Evolutionary conservation across 1,284 basidiomycete species (phyloP), one percentile per base, ranked within the genome.

Genomic region (Ceratobasidium sp.): DNA sequence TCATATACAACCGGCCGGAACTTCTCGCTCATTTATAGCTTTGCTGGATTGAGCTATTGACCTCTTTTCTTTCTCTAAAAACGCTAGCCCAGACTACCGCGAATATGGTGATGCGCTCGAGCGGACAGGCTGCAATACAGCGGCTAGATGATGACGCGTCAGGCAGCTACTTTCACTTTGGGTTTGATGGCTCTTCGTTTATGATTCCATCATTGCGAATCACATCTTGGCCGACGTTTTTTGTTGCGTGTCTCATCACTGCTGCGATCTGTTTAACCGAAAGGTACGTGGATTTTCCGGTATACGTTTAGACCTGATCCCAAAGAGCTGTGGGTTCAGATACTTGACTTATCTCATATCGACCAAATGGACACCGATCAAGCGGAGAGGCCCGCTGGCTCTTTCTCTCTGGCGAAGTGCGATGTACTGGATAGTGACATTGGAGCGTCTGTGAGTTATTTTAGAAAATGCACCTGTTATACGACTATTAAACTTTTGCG

Each of bases 371-470:
- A 81, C 79, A 8, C 89, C 89, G 4, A 81, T 81, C 35, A 74
- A 79, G 3, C 80, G 81, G 13, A 82, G 83, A 39, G 83, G 83
- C 45, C 87, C 88, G 26, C 85, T 86, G 49, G 78, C 86, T 60
- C 83, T 82, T 42, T 88, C 89, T 23, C 76, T 88, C 3, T 91
- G 90, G 89, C 86, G 87, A 76, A 83, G 89, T 7, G 79, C 81
- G 15, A 75, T 91, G 54, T 91, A 91, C 81, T 89, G 88, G 84
- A 60, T 87, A 26, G 86, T 86, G 31, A 90, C 88, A 0, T 83
- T 89, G 68, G 82, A 90, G 28, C 85, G 91, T 85, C 81, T 93
- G 91, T 92, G 81, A 81, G 90, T 84, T 42, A 31, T 28, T 51
- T 20, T 56, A 33, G 20, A 13, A 20, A 33, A 11, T 61, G 10